These are phyloP conservation scores for Penicillium sp. DNA, from an alignment of 2,329 filamentous ascomycete species.

Conservation along the genomic window DNA sequence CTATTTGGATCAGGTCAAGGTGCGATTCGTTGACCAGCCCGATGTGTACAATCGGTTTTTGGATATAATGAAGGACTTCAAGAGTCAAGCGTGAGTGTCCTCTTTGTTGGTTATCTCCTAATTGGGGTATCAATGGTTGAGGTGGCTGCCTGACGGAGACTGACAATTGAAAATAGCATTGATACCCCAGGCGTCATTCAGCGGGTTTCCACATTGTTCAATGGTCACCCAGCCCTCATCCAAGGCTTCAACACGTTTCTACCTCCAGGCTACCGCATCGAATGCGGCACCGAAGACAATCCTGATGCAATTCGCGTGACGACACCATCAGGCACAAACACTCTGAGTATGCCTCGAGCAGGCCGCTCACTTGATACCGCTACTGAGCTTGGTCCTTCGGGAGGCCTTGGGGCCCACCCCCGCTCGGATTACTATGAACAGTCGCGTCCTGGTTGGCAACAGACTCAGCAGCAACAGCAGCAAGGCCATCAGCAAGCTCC, in stretches of 20 bases:
- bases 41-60: constrained; percentile 97
- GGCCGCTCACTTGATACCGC: constrained; percentile 39
- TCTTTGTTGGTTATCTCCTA: background rate
- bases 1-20: constrained; percentile 97
- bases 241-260: constrained; percentile 99
- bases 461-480: constrained; percentile 21
- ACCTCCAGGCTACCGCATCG: constrained; percentile 92
- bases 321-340: constrained; percentile 95
- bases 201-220: constrained; percentile 91
- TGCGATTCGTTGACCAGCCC: constrained; percentile 93
- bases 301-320: constrained; percentile 96
- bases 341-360: constrained; percentile 70
- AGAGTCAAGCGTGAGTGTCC: constrained; percentile 80
- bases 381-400: constrained; percentile 34
- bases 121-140: background rate
- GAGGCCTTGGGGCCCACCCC: constrained; percentile 33
- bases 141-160: background rate
- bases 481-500: constrained; percentile 34
- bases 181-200: constrained; percentile 98
- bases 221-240: constrained; percentile 91
- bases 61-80: constrained; percentile 99
- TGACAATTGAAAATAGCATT: constrained; percentile 57
- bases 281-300: constrained; percentile 90
- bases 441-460: constrained; percentile 43
- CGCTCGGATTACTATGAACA: constrained; percentile 46